Percentiles rank a stretch among this genome's conserved stretches.
Conservation (phyloP, 495 filamentous ascomycete species). For the Penicillium taxi region DNA sequence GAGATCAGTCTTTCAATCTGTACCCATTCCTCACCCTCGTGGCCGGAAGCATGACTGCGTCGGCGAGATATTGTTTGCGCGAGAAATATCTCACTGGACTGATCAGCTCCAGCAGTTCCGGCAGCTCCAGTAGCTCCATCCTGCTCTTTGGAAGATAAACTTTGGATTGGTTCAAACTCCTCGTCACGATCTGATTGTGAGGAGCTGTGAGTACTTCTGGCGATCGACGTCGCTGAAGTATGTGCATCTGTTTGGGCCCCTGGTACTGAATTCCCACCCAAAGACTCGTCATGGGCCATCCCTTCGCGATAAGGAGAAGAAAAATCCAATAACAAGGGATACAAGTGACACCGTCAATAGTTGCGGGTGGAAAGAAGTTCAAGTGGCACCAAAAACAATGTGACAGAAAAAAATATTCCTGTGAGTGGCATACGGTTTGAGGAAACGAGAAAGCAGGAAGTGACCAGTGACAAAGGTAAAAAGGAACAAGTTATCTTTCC, state of each 20-base stretch:
- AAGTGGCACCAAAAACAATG: no score
- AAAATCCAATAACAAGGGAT: neutral
- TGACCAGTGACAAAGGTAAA: no score
- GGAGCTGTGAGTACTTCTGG: constrained; percentile 1
- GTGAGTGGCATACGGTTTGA: no score
- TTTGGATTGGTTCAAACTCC: constrained; percentile 6
- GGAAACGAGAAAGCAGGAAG: no score
- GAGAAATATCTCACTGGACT: no score
- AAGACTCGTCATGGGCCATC: neutral
- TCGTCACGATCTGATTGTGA: neutral
- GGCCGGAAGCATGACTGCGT: constrained; percentile 30
- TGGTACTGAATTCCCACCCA: neutral
- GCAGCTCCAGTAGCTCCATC: neutral
- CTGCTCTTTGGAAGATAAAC: neutral
- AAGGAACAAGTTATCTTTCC: no score
- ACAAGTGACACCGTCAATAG: constrained; percentile 15
- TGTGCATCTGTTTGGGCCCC: neutral
- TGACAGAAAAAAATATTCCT: no score
- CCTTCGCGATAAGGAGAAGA: neutral
- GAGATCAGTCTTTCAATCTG: constrained; percentile 55
- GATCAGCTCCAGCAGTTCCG: constrained; percentile 39
- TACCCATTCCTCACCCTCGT: constrained; percentile 43
- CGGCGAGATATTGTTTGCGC: constrained; percentile 44
- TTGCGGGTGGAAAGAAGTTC: no score
- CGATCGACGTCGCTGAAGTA: neutral